phyloP scores from a whole-genome alignment of 202 grass and related monocot genomes.

The Digitaria exilis region DNA sequence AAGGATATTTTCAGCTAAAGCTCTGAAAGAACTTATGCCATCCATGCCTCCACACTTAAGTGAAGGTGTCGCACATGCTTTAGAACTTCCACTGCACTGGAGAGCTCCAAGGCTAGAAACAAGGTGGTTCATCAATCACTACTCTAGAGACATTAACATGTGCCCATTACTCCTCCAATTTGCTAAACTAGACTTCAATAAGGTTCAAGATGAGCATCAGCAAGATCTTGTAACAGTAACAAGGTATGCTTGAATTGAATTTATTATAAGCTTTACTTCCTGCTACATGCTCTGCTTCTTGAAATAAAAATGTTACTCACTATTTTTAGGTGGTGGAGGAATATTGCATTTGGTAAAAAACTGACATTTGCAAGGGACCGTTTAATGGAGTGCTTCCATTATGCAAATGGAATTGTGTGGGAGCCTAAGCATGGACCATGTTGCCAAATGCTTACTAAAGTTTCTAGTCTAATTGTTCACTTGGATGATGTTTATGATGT shows the following conservation, averaged over 20 bases:
- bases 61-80: conserved; percentile 7
- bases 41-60: conserved; percentile 8
- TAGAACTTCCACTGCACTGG: conserved; percentile 52
- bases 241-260: conserved; percentile 21
- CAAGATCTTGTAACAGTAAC: background rate
- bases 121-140: conserved; percentile 52
- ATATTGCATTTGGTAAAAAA: conserved; percentile 28
- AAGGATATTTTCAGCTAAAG: conserved; percentile 9
- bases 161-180: conserved; percentile 39
- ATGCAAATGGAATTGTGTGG: conserved; percentile 35
- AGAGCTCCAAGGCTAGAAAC: conserved; percentile 50
- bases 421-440: conserved; percentile 18
- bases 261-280: background rate
- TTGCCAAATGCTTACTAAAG: conserved; percentile 37
- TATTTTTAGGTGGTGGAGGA: conserved; percentile 46
- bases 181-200: conserved; percentile 46
- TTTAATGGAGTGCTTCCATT: conserved; percentile 46
- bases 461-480: conserved; percentile 11
- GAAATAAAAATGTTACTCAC: background rate
- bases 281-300: background rate
- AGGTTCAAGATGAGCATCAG: conserved; percentile 46
- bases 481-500: conserved; percentile 70
- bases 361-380: conserved; percentile 45
- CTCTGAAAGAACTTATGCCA: conserved; percentile 27
- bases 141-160: background rate